Conservation (phyloP, 2,329 filamentous ascomycete species). For the Pseudocercospora macadamiae region DNA sequence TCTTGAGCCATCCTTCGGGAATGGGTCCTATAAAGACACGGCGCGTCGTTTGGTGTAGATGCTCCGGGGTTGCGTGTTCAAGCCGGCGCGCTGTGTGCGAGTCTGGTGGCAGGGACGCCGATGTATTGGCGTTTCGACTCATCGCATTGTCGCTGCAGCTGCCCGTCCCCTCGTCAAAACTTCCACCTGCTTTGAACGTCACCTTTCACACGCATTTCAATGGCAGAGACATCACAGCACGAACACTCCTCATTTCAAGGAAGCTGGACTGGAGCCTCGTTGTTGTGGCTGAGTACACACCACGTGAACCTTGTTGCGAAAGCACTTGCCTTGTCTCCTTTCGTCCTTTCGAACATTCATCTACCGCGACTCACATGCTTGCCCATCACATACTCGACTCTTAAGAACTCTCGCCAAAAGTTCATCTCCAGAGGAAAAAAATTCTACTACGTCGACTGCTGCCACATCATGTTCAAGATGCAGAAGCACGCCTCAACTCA, state of each 20-base stretch:
- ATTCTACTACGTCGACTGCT: too few relatives aligned
- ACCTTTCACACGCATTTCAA: not conserved
- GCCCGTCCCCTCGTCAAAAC: not conserved
- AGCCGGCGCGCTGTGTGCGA: constrained; percentile 45
- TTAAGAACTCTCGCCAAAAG: too few relatives aligned
- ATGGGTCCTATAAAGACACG: constrained; percentile 69
- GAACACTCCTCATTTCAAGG: not conserved
- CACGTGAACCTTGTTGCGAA: not conserved
- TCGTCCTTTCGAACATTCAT: not conserved
- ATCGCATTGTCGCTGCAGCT: constrained; percentile 17
- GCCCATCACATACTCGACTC: too few relatives aligned
- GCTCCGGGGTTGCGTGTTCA: constrained; percentile 62
- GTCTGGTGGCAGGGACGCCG: constrained; percentile 34
- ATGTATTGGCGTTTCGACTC: constrained; percentile 15
- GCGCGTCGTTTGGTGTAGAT: constrained; percentile 63
- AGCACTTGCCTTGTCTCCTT: not conserved
- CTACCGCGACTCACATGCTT: not conserved
- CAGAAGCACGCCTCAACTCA: not conserved
- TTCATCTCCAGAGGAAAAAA: too few relatives aligned
- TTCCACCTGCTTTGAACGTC: not conserved
- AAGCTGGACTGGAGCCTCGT: too few relatives aligned
- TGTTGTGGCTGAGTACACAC: constrained; percentile 2
- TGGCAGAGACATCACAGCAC: not conserved
- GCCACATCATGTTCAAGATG: too few relatives aligned
- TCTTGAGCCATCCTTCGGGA: constrained; percentile 66